phyloP scores from a whole-genome alignment of 805 yeast genomes.

The Candida dajiaensis region DNA sequence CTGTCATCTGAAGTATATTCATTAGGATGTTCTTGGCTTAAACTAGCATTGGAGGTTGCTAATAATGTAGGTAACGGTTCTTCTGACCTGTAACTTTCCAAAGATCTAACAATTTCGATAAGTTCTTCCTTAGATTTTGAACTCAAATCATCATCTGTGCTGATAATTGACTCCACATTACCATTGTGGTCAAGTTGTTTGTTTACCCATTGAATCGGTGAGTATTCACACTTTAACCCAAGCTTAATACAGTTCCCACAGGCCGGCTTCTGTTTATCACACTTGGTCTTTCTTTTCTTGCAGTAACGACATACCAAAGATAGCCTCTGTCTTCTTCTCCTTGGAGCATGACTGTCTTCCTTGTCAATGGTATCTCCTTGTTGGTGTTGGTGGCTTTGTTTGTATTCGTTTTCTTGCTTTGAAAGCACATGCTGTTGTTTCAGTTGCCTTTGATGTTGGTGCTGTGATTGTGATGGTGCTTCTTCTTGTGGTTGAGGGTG shows the following conservation, averaged over 20 bases:
- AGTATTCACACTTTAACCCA: conserved; percentile 15
- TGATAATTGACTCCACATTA: neutral
- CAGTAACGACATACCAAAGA: conserved; percentile 32
- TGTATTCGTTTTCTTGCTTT: too few species aligned
- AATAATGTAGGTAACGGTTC: conserved; percentile 17
- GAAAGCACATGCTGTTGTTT: neutral
- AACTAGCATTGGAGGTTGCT: conserved; percentile 19
- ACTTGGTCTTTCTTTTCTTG: conserved; percentile 44
- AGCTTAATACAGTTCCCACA: conserved; percentile 28
- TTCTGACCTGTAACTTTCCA: conserved; percentile 28
- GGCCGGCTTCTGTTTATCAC: conserved; percentile 31
- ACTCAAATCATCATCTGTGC: neutral
- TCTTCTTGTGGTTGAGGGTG: too few species aligned
- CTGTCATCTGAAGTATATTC: neutral
- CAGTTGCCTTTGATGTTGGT: neutral
- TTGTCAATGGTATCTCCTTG: too few species aligned
- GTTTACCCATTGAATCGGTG: neutral
- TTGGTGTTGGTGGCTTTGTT: too few species aligned
- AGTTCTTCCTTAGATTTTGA: neutral
- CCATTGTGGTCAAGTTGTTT: neutral
- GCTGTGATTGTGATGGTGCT: neutral
- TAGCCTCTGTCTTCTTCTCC: conserved; percentile 24
- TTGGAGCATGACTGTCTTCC: neutral
- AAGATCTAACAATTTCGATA: neutral
- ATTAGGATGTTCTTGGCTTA: neutral